phyloP scores from a whole-genome alignment of 2,329 filamentous ascomycete species.

The Scolecobasidium constrictum region DNA sequence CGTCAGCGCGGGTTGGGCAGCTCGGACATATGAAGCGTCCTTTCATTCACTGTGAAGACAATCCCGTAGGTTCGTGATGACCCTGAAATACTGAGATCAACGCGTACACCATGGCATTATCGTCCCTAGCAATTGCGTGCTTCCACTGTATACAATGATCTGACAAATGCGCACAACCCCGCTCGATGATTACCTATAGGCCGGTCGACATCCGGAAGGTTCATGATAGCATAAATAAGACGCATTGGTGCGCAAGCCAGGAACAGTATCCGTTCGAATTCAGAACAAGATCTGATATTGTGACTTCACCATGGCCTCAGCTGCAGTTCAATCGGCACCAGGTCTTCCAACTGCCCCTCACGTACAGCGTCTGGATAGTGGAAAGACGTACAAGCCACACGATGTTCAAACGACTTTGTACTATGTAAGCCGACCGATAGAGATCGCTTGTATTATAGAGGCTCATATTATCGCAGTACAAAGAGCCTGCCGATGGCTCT shows the following conservation, averaged over 20 bases:
- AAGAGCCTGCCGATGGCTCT: slow-evolving; percentile 16
- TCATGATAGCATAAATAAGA: background rate
- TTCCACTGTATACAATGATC: background rate
- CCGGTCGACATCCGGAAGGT: background rate
- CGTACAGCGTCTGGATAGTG: background rate
- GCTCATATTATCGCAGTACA: too few relatives aligned
- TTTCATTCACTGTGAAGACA: too few relatives aligned
- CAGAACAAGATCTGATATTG: background rate
- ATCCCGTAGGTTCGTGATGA: too few relatives aligned
- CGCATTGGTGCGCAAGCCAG: background rate
- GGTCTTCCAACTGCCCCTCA: background rate
- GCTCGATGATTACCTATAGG: background rate
- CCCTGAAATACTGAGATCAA: too few relatives aligned
- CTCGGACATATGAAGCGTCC: too few relatives aligned
- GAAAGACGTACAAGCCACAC: background rate
- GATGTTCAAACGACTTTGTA: slow-evolving; percentile 14
- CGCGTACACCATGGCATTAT: too few relatives aligned
- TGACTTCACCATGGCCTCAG: slow-evolving; percentile 2
- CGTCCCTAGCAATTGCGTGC: slow-evolving; percentile 3
- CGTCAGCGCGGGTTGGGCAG: too few relatives aligned
- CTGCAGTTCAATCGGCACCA: slow-evolving; percentile 3
- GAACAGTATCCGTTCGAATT: background rate
- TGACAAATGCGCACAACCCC: slow-evolving; percentile 5
- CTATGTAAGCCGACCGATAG: too few relatives aligned
- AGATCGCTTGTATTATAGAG: too few relatives aligned